phyloP scores from a whole-genome alignment of 768 basidiomycete genomes.

The Macrolepiota fuliginosa region DNA sequence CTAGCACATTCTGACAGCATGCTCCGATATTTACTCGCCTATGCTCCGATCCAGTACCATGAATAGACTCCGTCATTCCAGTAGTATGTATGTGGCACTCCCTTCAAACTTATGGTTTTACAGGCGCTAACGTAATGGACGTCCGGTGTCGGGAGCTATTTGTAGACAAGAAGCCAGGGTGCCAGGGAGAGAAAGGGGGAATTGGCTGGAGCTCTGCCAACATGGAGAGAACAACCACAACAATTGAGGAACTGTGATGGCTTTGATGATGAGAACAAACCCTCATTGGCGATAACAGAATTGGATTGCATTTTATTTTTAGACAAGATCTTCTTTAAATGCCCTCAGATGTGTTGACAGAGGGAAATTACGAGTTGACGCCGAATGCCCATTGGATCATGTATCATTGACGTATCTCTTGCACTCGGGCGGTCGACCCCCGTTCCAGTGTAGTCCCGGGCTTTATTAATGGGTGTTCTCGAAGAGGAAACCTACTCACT shows the following conservation, averaged over 20 bases:
- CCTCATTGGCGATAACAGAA: not conserved
- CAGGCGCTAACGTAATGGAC: conserved; percentile 1
- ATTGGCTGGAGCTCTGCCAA: not conserved
- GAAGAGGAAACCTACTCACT: not conserved
- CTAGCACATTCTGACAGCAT: not conserved
- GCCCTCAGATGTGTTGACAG: not conserved
- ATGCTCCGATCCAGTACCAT: not conserved
- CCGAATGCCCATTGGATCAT: not conserved
- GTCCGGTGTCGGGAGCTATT: conserved; percentile 9
- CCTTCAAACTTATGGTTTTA: not conserved
- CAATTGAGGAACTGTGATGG: not conserved
- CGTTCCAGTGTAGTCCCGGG: not conserved
- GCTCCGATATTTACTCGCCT: not conserved
- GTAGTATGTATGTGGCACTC: too few relatives aligned
- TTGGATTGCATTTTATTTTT: not conserved
- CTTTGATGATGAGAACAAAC: conserved; percentile 4
- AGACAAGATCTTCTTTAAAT: not conserved
- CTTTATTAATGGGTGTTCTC: not conserved
- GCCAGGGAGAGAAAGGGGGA: not conserved
- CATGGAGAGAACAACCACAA: not conserved
- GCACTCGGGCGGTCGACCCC: not conserved
- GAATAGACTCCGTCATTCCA: not conserved
- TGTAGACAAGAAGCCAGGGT: not conserved
- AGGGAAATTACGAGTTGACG: not conserved
- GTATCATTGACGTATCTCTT: not conserved